A percentile compares a stretch with the other conserved stretches of the same genome.
Conservation (phyloP, 257 asterid genomes). For the Nicotiana attenuata region DNA sequence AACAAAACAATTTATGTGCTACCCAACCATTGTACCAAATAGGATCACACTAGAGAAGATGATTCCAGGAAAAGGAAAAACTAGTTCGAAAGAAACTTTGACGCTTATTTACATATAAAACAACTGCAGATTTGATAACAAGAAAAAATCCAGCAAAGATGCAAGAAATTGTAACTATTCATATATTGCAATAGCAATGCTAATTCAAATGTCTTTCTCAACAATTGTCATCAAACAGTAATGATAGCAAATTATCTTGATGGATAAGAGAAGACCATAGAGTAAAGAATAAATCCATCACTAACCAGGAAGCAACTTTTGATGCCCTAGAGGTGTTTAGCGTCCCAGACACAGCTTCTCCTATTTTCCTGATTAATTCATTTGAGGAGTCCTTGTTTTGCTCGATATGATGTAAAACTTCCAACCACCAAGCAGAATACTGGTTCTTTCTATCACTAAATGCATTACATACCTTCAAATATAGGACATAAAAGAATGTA, state of each 20-base stretch:
- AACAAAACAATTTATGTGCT: background rate
- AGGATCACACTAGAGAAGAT: background rate
- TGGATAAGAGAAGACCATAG: background rate
- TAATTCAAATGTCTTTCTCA: background rate
- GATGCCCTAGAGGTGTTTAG: slow-evolving; percentile 47
- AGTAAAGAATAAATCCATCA: slow-evolving; percentile 14
- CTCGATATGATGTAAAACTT: slow-evolving; percentile 73
- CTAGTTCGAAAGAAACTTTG: background rate
- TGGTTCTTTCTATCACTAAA: slow-evolving; percentile 46
- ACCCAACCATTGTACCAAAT: background rate
- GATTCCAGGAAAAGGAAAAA: background rate
- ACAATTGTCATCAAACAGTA: background rate
- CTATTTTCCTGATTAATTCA: slow-evolving; percentile 61
- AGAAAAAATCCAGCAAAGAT: background rate
- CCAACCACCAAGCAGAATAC: slow-evolving; percentile 80
- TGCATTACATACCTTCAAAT: slow-evolving; percentile 53
- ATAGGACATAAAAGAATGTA: slow-evolving; percentile 15
- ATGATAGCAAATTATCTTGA: background rate
- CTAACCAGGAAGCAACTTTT: slow-evolving; percentile 71
- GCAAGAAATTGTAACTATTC: background rate
- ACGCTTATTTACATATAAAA: background rate
- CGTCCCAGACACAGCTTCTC: slow-evolving; percentile 70
- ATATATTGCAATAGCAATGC: background rate
- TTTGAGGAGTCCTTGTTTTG: slow-evolving; percentile 62
- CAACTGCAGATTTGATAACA: background rate